A percentile compares a stretch with the other conserved stretches of the same genome.
Evolutionary conservation across 306 rosid species (phyloP).

Genomic region (Cucumis melo): DNA sequence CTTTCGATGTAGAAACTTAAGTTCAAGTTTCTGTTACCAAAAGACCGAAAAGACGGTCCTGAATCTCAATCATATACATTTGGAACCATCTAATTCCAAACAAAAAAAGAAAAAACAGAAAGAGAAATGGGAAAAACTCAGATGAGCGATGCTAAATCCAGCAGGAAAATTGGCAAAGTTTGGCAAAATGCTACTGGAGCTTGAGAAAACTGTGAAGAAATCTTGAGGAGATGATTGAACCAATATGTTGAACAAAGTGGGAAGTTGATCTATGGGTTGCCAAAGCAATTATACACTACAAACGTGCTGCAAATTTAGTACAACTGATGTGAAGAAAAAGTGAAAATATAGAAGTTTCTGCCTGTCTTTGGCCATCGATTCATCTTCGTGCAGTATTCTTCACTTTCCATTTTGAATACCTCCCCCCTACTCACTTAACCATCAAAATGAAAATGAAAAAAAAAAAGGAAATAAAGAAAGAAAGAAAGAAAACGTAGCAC

Average conservation of each 20-base stretch:
- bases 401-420: not conserved
- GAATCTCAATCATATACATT: too few species aligned
- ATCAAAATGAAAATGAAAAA: not conserved
- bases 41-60: too few species aligned
- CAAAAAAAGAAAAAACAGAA: not conserved
- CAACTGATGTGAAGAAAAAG: not conserved
- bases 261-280: not conserved
- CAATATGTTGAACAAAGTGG: conserved; percentile 1
- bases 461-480: too few species aligned
- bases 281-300: conserved; percentile 19
- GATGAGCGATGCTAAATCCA: not conserved
- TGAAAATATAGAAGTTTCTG: conserved; percentile 4
- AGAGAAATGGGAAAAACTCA: not conserved
- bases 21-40: too few species aligned
- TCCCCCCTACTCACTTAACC: not conserved
- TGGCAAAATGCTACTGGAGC: not conserved
- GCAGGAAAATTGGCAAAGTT: not conserved
- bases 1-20: too few species aligned
- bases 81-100: not conserved
- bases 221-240: conserved; percentile 6
- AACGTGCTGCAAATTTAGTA: conserved; percentile 12
- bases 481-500: not conserved
- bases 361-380: not conserved
- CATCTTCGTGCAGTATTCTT: not conserved
- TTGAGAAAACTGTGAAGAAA: conserved; percentile 1